Percentiles rank a stretch among this genome's conserved stretches.
These are phyloP conservation scores for Boechera divaricarpa DNA, from an alignment of 345 rosid species.

Conservation along the genomic window DNA sequence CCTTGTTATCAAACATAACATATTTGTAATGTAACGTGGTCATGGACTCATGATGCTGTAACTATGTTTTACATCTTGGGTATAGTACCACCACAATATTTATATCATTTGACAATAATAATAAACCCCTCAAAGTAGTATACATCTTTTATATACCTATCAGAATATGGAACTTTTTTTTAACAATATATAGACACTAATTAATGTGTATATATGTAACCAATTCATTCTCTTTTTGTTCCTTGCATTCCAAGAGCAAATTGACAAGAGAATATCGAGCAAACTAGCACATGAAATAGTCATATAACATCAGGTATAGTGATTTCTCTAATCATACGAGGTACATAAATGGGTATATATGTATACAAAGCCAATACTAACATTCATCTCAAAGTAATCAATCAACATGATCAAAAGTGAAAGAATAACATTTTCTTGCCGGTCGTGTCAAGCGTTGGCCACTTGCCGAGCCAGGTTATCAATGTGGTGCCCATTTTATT, in stretches of 20 bases:
- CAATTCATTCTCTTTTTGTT: neutral
- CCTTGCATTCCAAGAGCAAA: neutral
- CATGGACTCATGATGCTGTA: constrained; percentile 22
- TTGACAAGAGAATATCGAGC: constrained; percentile 7
- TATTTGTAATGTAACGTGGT: constrained; percentile 1
- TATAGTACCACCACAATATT: neutral
- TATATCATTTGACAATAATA: constrained; percentile 5
- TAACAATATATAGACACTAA: neutral
- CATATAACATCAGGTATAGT: neutral
- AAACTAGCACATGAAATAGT: neutral
- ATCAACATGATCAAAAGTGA: neutral
- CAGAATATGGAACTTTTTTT: neutral
- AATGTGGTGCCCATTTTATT: neutral
- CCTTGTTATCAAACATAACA: neutral
- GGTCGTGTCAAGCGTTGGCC: constrained; percentile 17
- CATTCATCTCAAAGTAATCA: neutral
- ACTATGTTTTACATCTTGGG: constrained; percentile 20
- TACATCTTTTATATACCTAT: neutral
- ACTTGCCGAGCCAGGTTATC: neutral
- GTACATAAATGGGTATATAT: neutral
- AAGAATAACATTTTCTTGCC: neutral
- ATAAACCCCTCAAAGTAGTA: neutral
- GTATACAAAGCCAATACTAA: neutral
- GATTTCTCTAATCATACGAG: neutral
- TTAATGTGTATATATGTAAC: neutral